phyloP scores from a whole-genome alignment of 768 basidiomycete species.

The Boletus reticuloceps region DNA sequence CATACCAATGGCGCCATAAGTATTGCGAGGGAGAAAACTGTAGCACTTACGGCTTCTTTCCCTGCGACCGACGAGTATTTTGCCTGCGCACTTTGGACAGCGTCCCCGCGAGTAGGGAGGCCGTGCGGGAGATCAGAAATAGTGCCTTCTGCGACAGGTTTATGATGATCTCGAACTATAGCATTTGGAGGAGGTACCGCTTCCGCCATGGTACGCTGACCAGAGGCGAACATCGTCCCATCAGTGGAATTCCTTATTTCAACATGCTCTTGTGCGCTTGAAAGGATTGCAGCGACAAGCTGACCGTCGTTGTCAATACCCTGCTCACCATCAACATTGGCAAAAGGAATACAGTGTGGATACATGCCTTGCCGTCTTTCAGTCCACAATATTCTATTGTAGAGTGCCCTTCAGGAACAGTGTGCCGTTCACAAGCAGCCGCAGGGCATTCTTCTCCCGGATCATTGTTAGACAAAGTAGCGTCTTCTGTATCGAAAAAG shows the following conservation, averaged over 20 bases:
- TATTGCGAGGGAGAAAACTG: background rate
- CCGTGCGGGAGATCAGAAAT: background rate
- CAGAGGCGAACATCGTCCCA: conserved; percentile 4
- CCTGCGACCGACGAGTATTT: background rate
- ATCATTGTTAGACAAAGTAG: background rate
- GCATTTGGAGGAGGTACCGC: background rate
- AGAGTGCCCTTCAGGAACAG: background rate
- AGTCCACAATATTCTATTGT: background rate
- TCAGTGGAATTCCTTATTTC: background rate
- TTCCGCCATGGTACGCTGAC: background rate
- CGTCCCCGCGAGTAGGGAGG: background rate
- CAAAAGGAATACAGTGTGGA: background rate
- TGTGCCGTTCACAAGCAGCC: background rate
- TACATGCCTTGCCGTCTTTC: conserved; percentile 1
- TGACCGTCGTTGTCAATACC: conserved; percentile 4
- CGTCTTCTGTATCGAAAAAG: conserved; percentile 13
- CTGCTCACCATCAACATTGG: no score
- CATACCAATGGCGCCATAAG: background rate
- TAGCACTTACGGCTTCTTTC: conserved; percentile 10
- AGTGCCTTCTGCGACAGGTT: background rate
- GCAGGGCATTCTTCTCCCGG: background rate
- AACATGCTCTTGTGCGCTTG: background rate
- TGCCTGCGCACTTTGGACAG: background rate
- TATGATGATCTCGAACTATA: background rate
- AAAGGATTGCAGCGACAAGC: background rate